A percentile compares a stretch with the other conserved stretches of the same genome.
phyloP scores from a whole-genome alignment of 2,329 filamentous ascomycete genomes.

The Monilinia aucupariae region DNA sequence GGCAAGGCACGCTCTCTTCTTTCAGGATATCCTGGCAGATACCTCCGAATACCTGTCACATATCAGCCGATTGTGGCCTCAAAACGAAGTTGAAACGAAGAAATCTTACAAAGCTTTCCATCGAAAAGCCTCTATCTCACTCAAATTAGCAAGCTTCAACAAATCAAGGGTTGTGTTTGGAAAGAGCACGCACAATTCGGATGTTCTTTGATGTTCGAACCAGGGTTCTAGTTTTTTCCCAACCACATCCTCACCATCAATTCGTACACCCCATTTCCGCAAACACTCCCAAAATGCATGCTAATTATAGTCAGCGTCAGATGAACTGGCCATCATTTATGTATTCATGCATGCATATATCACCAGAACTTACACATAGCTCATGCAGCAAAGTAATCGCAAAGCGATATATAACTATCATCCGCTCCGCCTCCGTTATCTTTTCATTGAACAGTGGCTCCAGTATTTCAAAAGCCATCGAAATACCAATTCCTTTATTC shows the following conservation, averaged over 20 bases:
- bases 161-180: neutral
- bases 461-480: constrained; percentile 9
- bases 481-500: neutral
- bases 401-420: neutral
- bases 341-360: neutral
- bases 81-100: neutral
- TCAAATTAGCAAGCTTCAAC: neutral
- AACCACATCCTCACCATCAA: neutral
- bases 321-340: neutral
- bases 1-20: neutral
- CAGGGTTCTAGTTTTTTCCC: neutral
- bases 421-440: constrained; percentile 4
- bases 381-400: constrained; percentile 3
- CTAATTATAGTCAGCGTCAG: neutral
- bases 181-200: constrained; percentile 1
- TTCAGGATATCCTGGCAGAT: neutral
- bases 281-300: constrained; percentile 12
- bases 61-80: neutral
- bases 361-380: neutral
- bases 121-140: neutral
- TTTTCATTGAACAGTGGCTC: constrained; percentile 8
- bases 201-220: constrained; percentile 10
- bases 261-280: neutral
- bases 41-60: constrained; percentile 1
- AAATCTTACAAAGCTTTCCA: constrained; percentile 9